Base-by-base conservation (phyloP, 2,329 filamentous ascomycete genomes). In the Calonectria hawksworthii region DNA sequence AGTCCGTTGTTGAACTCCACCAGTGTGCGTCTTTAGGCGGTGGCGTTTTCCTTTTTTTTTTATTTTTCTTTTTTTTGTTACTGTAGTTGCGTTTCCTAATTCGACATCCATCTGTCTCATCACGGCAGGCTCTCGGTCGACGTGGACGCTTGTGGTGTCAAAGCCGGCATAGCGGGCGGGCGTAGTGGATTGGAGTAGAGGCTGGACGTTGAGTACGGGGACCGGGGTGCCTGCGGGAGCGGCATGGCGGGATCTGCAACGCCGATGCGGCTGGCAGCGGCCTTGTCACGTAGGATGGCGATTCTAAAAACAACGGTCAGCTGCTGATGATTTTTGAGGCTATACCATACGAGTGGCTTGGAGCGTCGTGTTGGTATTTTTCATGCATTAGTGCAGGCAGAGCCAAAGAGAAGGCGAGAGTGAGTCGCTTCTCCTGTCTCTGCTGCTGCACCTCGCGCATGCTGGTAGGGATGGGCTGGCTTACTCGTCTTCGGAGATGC, bases 401-500 rank as follows among this genome's bases (percentile, higher is more conserved):
- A 52, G n/a, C 36, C 51, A 52, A 68, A 61, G n/a, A 21, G 36
- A 47, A 61, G 41, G 38, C n/a, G 23, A 34, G 56, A 18, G 18
- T 6, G 21, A 23, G 13, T 34, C 28, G 30, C 26, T 32, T 54
- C 26, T 30, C 32, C 34, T 36, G 44, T 59, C 34, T 36, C 28
- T 21, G n/a, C 32, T 61, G 38, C 56, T 47, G 61, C 61, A 64
- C 34, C 38, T 64, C 26, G 28, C 21, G 38, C n/a, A 44, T 30
- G 32, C 34, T 52, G 28, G 61, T 34, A 14, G 52, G 28, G 63
- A 68, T 32, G 54, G 36, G 36, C 51, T 50, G 8, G 85, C 90
- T 83, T 87, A 92, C 90, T 93, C 90, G 78, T 92, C 89, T 76
- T 91, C 87, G 59, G 89, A 89, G 52, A 92, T 85, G 50, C 91